Evolutionary conservation across 345 rosid species (phyloP), one percentile per base, ranked within the genome.

Genomic region (Aquilaria malaccensis): DNA sequence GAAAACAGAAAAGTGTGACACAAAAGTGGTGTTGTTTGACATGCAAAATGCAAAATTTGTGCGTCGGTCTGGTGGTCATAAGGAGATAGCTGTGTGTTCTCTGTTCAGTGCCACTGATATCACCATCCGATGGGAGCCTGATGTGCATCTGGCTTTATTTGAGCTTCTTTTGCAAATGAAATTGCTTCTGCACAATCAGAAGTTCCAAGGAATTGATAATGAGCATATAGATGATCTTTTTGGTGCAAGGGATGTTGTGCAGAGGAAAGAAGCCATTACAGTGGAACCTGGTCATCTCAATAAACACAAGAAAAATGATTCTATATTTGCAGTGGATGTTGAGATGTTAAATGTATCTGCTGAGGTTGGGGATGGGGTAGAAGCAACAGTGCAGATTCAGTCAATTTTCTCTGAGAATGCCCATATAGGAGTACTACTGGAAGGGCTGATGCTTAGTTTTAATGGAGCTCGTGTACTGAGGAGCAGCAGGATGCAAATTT

Each of bases 361-460:
- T 72, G 93, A 52, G 59, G 89, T 67, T 51, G 99, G 99, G 77
- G 99, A 94, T 77, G 97, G 99, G 63, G 96, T 90, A 66, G 95
- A 86, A 50, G 82, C 79, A 53, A 63, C 56, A 67, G 70, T 94
- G 73, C 89, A 86, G 79, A 84, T 88, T 71, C 96, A 90, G 29
- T 94, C 99, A 74, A 94, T 94, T 66, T 94, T 94, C 74, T 94
- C 99, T 11, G 99, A 94, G 85, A 88, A 94, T 78, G 96, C 93
- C 31, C 77, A 83, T 56, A 90, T 94, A 67, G 99, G 99, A 46
- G 82, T 94, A 59, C 96, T 94, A 77, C 87, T 94, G 70, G 99
- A 94, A 80, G 99, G 97, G 43, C 77, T 90, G 55, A 68, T 79
- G 58, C 77, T 94, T 56, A 63, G 80, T 73, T 80, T 94, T 43